phyloP scores from a whole-genome alignment of 2,329 filamentous ascomycete genomes.

The Xylariaceae sp. region DNA sequence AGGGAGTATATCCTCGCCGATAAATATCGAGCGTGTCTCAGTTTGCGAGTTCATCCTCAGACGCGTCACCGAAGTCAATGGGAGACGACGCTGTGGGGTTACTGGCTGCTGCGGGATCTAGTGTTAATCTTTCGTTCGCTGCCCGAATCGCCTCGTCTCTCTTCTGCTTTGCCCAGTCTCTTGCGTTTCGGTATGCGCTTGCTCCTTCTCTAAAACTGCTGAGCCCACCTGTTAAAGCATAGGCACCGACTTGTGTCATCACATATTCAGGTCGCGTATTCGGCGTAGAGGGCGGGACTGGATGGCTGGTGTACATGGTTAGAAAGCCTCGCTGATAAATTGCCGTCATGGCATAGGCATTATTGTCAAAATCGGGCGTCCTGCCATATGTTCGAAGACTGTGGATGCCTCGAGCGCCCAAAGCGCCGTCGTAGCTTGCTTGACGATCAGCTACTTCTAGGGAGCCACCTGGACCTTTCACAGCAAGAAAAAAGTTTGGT shows the following conservation, averaged over 20 bases:
- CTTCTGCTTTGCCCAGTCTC: neutral
- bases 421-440: constrained; percentile 1
- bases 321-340: neutral
- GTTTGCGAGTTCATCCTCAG: no score
- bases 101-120: neutral
- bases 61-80: neutral
- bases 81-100: neutral
- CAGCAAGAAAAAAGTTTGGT: neutral
- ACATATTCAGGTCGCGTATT: neutral
- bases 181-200: constrained; percentile 4
- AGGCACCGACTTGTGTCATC: constrained; percentile 1
- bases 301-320: constrained; percentile 2
- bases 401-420: neutral
- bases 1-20: no score
- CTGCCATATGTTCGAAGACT: constrained; percentile 7
- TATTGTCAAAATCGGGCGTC: neutral
- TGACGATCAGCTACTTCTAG: neutral
- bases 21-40: no score
- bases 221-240: constrained; percentile 2
- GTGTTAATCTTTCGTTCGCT: neutral
- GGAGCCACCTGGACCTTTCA: neutral
- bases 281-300: neutral
- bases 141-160: constrained; percentile 4
- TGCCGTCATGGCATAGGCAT: constrained; percentile 1
- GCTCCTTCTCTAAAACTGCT: neutral